phyloP scores from a whole-genome alignment of 2,329 filamentous ascomycete species.

The Colletotrichum nymphaeae region DNA sequence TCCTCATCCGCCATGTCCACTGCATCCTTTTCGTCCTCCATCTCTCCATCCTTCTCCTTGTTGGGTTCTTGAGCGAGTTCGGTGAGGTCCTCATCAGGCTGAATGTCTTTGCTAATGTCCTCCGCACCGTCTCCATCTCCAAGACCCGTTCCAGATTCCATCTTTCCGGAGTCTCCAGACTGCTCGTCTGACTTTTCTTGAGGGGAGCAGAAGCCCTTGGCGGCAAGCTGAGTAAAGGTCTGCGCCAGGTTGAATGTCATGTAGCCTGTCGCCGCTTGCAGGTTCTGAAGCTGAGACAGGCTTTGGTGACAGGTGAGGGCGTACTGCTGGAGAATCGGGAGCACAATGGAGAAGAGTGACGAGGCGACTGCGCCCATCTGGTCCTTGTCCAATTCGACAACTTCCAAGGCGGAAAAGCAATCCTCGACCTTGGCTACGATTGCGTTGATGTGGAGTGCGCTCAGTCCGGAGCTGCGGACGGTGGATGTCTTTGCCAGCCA shows the following conservation, averaged over 20 bases:
- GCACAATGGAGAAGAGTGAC: conserved; percentile 69
- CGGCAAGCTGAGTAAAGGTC: conserved; percentile 81
- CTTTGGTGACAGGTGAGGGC: conserved; percentile 68
- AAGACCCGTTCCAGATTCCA: conserved; percentile 92
- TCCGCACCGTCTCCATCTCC: conserved; percentile 96
- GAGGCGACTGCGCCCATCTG: conserved; percentile 57
- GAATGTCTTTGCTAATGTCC: conserved; percentile 97
- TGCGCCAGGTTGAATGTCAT: conserved; percentile 81
- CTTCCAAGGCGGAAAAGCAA: conserved; percentile 38
- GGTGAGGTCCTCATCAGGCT: conserved; percentile 90
- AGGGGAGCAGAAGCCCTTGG: conserved; percentile 92
- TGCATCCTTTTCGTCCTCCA: conserved; percentile 85
- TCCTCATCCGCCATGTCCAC: conserved; percentile 95
- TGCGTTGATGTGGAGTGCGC: conserved; percentile 26
- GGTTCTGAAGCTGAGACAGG: conserved; percentile 66
- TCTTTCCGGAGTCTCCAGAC: conserved; percentile 77
- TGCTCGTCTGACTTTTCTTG: conserved; percentile 81
- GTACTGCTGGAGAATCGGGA: conserved; percentile 83
- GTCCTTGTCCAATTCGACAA: conserved; percentile 54
- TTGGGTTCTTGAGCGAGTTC: conserved; percentile 90
- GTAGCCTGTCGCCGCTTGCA: conserved; percentile 79
- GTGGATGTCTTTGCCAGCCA: conserved; percentile 56
- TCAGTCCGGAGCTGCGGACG: conserved; percentile 23
- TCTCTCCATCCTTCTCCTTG: conserved; percentile 71
- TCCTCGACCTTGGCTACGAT: conserved; percentile 26